phyloP scores from a whole-genome alignment of 1,139 yeast species.

The Nadsonia starkeyi-henricii region DNA sequence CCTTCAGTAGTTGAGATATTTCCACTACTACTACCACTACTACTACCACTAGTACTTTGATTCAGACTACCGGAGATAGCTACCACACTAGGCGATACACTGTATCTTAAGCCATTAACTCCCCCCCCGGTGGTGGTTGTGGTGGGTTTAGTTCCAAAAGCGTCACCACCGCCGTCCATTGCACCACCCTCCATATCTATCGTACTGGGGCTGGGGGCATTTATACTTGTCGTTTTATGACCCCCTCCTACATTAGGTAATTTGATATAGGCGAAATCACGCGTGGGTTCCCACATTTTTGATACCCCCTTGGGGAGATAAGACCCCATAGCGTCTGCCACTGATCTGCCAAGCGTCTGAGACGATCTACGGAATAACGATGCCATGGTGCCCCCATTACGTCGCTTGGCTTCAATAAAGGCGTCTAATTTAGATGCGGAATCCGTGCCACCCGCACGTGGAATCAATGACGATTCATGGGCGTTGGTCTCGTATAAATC shows the following conservation, averaged over 20 bases:
- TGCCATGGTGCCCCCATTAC: conserved; percentile 10
- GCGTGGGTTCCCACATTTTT: conserved; percentile 76
- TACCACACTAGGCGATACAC: background rate
- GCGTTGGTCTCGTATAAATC: background rate
- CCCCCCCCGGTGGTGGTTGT: conserved; percentile 2
- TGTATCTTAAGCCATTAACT: conserved; percentile 11
- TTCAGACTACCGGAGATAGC: background rate
- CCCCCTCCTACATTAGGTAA: conserved; percentile 19
- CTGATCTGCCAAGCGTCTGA: conserved; percentile 50
- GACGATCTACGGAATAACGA: conserved; percentile 34
- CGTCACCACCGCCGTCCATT: conserved; percentile 5
- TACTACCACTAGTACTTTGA: background rate
- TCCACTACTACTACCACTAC: background rate
- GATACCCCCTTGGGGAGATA: conserved; percentile 73
- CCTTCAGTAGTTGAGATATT: background rate
- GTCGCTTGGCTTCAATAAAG: conserved; percentile 10
- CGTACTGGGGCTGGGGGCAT: too few relatives aligned
- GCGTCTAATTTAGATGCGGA: conserved; percentile 9
- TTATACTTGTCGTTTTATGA: background rate
- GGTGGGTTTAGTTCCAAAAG: conserved; percentile 7
- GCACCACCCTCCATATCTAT: conserved; percentile 6
- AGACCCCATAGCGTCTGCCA: conserved; percentile 83
- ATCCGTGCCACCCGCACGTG: background rate
- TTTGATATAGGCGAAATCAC: conserved; percentile 89
- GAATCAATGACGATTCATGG: conserved; percentile 1